phyloP scores from a whole-genome alignment of 75 land plant genomes.

The Cupressus sempervirens region DNA sequence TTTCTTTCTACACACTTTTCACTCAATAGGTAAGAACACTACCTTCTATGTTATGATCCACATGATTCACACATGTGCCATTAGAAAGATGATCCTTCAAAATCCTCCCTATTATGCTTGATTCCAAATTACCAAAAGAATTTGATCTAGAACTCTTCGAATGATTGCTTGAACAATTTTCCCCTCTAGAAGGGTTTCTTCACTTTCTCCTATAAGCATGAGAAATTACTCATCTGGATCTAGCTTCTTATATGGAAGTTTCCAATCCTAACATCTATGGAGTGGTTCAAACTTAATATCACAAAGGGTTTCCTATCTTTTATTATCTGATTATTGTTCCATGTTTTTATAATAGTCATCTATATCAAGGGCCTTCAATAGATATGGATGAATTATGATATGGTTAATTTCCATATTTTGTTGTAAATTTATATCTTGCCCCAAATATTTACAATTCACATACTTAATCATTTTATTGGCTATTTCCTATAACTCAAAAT shows the following conservation, averaged over 20 bases:
- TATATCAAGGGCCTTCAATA: constrained; percentile 50
- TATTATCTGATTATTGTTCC: constrained; percentile 15
- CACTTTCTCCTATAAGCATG: constrained; percentile 81
- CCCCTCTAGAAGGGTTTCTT: constrained; percentile 71
- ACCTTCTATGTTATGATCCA: constrained; percentile 60
- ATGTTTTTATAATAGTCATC: constrained; percentile 45
- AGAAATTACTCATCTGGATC: constrained; percentile 62
- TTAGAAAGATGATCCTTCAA: constrained; percentile 65
- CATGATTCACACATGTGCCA: constrained; percentile 39
- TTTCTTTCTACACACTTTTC: constrained; percentile 54
- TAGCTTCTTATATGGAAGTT: constrained; percentile 50
- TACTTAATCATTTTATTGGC: constrained; percentile 82
- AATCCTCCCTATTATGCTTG: constrained; percentile 75
- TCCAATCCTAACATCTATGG: constrained; percentile 82
- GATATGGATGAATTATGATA: constrained; percentile 60
- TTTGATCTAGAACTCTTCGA: constrained; percentile 46
- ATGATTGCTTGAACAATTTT: constrained; percentile 80
- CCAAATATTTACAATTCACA: constrained; percentile 48
- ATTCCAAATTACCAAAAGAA: constrained; percentile 66
- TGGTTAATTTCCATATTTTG: constrained; percentile 88
- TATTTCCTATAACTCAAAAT: constrained; percentile 82
- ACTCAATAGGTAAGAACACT: constrained; percentile 72
- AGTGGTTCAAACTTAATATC: constrained; percentile 74
- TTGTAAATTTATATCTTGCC: constrained; percentile 40
- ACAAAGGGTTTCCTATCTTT: constrained; percentile 57